Conservation (phyloP, 176 grass and related monocot genomes). For the Dactylis glomerata region DNA sequence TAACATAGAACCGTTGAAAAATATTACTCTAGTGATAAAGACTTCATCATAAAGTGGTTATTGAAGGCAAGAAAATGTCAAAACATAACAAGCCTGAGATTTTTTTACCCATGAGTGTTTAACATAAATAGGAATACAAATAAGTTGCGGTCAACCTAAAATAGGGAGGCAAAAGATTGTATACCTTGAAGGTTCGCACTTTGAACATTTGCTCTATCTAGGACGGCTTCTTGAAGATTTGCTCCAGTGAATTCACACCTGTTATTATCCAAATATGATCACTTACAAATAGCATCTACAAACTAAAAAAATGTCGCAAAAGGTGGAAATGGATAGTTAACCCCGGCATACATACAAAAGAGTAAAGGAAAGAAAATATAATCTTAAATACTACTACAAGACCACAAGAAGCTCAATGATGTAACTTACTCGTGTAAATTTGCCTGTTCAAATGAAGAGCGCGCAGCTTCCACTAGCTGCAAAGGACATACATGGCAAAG, state of each 20-base stretch:
- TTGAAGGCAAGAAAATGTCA: background rate
- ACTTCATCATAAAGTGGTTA: too few relatives aligned
- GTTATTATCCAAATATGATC: constrained; percentile 21
- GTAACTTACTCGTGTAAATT: constrained; percentile 96
- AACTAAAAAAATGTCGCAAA: background rate
- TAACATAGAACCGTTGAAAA: constrained; percentile 13
- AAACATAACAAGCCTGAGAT: background rate
- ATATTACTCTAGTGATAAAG: background rate
- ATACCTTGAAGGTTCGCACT: constrained; percentile 93
- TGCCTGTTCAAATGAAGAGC: constrained; percentile 58
- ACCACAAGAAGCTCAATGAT: constrained; percentile 30
- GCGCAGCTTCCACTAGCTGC: constrained; percentile 68
- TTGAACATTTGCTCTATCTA: constrained; percentile 86
- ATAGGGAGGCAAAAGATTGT: background rate
- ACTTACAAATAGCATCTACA: constrained; percentile 11
- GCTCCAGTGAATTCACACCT: constrained; percentile 89
- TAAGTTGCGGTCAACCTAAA: background rate
- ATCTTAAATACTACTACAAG: background rate
- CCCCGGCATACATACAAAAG: background rate
- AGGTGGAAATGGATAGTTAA: constrained; percentile 5
- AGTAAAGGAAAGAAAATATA: background rate
- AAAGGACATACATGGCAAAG: constrained; percentile 5
- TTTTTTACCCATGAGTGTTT: background rate
- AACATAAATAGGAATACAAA: constrained; percentile 1
- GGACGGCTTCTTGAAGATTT: constrained; percentile 60